Evolutionary conservation across 495 filamentous ascomycete genomes (phyloP).

Genomic region (Margaritispora aquatica): DNA sequence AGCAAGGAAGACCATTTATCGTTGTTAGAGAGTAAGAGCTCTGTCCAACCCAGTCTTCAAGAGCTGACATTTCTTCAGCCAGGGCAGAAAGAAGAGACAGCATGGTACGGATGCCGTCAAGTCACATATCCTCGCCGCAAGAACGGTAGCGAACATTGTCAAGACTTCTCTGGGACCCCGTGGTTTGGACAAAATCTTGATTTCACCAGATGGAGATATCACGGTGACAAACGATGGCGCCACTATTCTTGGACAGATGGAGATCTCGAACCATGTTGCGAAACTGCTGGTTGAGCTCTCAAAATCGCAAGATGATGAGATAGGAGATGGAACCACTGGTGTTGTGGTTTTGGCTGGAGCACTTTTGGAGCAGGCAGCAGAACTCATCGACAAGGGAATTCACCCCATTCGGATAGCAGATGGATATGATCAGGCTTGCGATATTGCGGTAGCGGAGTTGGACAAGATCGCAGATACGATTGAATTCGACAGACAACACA

Average conservation of each 20-base stretch:
- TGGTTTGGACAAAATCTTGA: conserved; percentile 97
- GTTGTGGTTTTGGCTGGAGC: conserved; percentile 96
- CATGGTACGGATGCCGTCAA: conserved; percentile 97
- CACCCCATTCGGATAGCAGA: conserved; percentile 98
- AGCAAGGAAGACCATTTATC: conserved; percentile 95
- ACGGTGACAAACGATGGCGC: conserved; percentile 99
- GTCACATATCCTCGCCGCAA: conserved; percentile 91
- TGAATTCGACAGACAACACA: conserved; percentile 71
- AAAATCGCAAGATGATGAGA: conserved; percentile 98
- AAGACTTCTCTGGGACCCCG: conserved; percentile 95
- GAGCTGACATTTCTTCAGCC: conserved; percentile 44
- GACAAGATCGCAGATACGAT: conserved; percentile 91
- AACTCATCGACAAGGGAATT: conserved; percentile 98
- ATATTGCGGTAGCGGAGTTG: conserved; percentile 87
- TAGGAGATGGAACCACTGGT: conserved; percentile 96
- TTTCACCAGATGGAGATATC: conserved; percentile 97
- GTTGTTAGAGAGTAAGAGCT: conserved; percentile 90
- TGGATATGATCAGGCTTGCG: conserved; percentile 94
- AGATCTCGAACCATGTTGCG: conserved; percentile 97
- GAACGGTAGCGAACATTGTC: conserved; percentile 94
- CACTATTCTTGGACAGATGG: conserved; percentile 97
- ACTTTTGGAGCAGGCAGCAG: conserved; percentile 93
- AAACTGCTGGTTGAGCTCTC: conserved; percentile 97
- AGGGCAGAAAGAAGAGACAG: conserved; percentile 96
- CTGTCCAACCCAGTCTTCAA: conserved; percentile 11